Evolutionary conservation across 1,284 basidiomycete genomes (phyloP).

Genomic region (Apiotrichum laibachii): DNA sequence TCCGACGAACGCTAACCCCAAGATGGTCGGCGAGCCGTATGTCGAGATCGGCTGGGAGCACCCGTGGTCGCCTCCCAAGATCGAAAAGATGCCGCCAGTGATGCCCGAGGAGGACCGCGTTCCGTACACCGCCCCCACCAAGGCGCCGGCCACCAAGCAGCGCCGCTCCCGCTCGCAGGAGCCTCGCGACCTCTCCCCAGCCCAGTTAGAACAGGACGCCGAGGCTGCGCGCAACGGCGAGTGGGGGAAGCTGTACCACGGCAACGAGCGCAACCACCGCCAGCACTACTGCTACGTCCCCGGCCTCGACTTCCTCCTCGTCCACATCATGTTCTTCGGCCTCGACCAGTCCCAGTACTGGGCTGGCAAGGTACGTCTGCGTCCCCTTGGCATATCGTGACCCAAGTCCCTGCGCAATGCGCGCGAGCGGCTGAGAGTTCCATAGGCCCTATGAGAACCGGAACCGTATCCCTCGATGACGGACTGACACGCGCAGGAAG

Average conservation of each 20-base stretch:
- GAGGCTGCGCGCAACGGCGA: neutral
- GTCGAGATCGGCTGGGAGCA: conserved; percentile 19
- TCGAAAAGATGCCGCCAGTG: neutral
- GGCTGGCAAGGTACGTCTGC: conserved; percentile 10
- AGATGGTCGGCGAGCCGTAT: conserved; percentile 23
- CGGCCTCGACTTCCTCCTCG: conserved; percentile 20
- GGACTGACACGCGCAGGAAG: no score
- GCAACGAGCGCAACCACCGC: neutral
- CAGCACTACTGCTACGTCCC: conserved; percentile 24
- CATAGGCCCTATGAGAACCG: no score
- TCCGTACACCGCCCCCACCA: neutral
- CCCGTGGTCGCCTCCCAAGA: conserved; percentile 13
- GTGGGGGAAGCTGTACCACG: neutral
- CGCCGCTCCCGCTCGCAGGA: neutral
- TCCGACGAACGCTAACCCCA: no score
- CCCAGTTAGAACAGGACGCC: no score
- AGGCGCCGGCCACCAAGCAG: neutral
- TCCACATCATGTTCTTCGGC: conserved; percentile 21
- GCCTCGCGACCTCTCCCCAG: neutral
- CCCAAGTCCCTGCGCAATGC: no score
- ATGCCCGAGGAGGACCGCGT: neutral
- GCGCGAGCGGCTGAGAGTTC: no score
- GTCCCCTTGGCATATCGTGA: no score
- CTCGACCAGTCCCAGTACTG: conserved; percentile 23
- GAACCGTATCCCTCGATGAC: no score